Evolutionary conservation across 257 asterid genomes (phyloP).

Genomic region (Haberlea rhodopensis): DNA sequence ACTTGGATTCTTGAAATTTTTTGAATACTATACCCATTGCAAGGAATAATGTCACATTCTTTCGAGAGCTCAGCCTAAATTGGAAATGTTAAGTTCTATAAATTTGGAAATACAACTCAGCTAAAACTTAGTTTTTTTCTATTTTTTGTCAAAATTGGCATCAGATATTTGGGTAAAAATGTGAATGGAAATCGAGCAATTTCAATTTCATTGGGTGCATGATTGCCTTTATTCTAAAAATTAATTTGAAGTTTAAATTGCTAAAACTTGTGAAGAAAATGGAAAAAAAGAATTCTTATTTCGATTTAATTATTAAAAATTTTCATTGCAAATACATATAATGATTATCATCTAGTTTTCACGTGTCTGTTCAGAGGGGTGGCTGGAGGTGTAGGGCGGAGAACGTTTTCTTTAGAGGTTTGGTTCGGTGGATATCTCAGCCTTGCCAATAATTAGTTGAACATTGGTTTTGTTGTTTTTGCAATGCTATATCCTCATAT

Average conservation of each 20-base stretch:
- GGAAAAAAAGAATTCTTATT: background rate
- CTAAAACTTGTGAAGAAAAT: slow-evolving; percentile 2
- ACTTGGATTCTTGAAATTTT: background rate
- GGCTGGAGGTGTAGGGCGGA: too few species aligned
- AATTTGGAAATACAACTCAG: too few species aligned
- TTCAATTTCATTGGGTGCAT: background rate
- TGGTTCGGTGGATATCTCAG: background rate
- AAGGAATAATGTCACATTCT: background rate
- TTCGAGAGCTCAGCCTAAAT: background rate
- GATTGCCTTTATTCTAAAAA: slow-evolving; percentile 10
- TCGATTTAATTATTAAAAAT: too few species aligned
- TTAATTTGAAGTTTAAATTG: background rate
- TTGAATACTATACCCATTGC: background rate
- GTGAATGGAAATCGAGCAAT: slow-evolving; percentile 7
- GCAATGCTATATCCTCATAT: background rate
- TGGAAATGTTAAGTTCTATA: too few species aligned
- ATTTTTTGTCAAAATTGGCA: background rate
- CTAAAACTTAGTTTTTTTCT: too few species aligned
- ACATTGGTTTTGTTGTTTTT: background rate
- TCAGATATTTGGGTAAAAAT: slow-evolving; percentile 2
- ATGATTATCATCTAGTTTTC: too few species aligned
- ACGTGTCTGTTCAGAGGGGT: too few species aligned
- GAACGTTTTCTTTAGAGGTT: background rate
- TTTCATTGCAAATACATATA: too few species aligned
- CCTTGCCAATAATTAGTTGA: too few species aligned